Conservation (phyloP, 495 filamentous ascomycete genomes). For the Beverwykella pulmonaria region DNA sequence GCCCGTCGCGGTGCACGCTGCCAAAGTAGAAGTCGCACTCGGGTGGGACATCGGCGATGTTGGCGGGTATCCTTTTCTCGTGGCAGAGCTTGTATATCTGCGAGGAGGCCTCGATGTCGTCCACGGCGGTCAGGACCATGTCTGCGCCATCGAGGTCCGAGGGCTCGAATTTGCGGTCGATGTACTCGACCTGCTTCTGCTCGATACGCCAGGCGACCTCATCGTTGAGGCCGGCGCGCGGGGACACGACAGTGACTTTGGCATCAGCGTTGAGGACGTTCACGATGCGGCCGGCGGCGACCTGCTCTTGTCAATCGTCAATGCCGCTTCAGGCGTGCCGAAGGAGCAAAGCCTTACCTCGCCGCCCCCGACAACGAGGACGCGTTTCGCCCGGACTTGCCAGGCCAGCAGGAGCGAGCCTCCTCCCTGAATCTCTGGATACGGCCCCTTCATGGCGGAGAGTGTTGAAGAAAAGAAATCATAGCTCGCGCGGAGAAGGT, state of each 20-base stretch:
- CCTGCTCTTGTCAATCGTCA: slow-evolving; percentile 58
- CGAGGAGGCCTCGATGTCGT: slow-evolving; percentile 84
- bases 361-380: slow-evolving; percentile 89
- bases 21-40: slow-evolving; percentile 99
- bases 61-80: slow-evolving; percentile 77
- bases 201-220: slow-evolving; percentile 84
- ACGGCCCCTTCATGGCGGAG: slow-evolving; percentile 35
- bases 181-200: slow-evolving; percentile 69
- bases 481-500: slow-evolving; percentile 29
- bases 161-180: slow-evolving; percentile 80
- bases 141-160: slow-evolving; percentile 75
- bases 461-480: slow-evolving; percentile 8
- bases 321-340: slow-evolving; percentile 6
- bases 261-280: slow-evolving; percentile 94
- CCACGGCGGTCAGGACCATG: slow-evolving; percentile 91
- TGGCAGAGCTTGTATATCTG: slow-evolving; percentile 92
- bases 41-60: slow-evolving; percentile 94
- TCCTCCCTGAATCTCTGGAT: slow-evolving; percentile 78
- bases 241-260: slow-evolving; percentile 80
- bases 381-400: slow-evolving; percentile 81
- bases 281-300: slow-evolving; percentile 91
- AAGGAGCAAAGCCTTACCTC: slow-evolving; percentile 74
- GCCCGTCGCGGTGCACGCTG: slow-evolving; percentile 89
- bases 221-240: slow-evolving; percentile 75
- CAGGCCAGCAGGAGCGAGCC: slow-evolving; percentile 93